Conservation (phyloP, 169 alveolate genomes). For the Plasmodium gonderi region DNA sequence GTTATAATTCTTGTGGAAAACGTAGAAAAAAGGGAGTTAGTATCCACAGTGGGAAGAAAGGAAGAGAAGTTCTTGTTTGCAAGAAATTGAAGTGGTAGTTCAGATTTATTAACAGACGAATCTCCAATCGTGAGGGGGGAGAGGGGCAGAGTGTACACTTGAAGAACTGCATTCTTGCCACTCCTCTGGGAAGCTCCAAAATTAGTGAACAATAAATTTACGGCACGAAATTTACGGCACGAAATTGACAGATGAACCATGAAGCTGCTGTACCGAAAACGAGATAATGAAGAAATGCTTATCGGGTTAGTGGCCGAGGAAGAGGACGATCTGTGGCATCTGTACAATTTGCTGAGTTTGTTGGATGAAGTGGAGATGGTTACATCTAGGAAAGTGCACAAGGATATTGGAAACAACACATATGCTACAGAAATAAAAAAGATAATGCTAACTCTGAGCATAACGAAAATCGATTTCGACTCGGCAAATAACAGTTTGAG, state of each 20-base stretch:
- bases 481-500: constrained; percentile 79
- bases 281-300: constrained; percentile 20
- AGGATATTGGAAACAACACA: constrained; percentile 50
- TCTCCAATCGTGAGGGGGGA: too few species aligned
- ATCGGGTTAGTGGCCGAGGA: constrained; percentile 66
- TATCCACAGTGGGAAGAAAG: too few species aligned
- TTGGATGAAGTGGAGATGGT: constrained; percentile 76
- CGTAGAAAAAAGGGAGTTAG: too few species aligned
- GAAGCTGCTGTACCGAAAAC: constrained; percentile 39
- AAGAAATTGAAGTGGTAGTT: too few species aligned
- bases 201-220: too few species aligned
- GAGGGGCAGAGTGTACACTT: too few species aligned
- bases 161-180: too few species aligned
- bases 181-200: too few species aligned
- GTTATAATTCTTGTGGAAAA: too few species aligned
- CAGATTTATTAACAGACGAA: too few species aligned
- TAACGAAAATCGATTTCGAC: constrained; percentile 75
- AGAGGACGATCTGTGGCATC: constrained; percentile 84
- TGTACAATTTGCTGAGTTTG: constrained; percentile 78
- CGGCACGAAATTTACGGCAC: too few species aligned
- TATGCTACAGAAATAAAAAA: constrained; percentile 61
- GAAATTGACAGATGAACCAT: neutral
- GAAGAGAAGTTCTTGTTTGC: too few species aligned
- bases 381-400: constrained; percentile 77
- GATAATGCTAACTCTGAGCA: neutral